These are phyloP conservation scores for Neobulgaria alba DNA, from an alignment of 2,329 filamentous ascomycete species.

Conservation along the genomic window DNA sequence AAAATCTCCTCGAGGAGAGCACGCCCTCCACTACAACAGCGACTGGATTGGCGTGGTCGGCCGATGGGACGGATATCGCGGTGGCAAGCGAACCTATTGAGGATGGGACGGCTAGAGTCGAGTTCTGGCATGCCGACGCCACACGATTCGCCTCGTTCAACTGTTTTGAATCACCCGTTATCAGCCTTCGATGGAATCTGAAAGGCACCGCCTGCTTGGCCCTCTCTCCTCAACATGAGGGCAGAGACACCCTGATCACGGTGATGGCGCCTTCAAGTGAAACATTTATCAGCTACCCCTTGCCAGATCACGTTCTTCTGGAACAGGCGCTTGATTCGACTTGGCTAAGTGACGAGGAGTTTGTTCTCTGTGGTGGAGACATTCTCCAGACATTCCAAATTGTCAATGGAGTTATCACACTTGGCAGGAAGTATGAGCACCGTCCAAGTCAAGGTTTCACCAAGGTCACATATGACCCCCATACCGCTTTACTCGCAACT, in stretches of 20 bases:
- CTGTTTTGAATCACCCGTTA: constrained; percentile 50
- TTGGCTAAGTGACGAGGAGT: constrained; percentile 51
- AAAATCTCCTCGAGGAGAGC: constrained; percentile 45
- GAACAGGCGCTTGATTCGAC: constrained; percentile 47
- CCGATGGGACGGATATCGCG: constrained; percentile 46
- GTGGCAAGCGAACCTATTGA: constrained; percentile 46
- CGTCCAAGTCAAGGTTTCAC: constrained; percentile 45
- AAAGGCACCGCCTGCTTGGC: constrained; percentile 45
- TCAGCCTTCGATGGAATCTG: constrained; percentile 54
- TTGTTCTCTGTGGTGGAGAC: constrained; percentile 50
- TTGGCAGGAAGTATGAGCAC: constrained; percentile 42
- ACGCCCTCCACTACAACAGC: constrained; percentile 44
- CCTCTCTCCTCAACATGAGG: constrained; percentile 46
- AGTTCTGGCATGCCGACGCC: constrained; percentile 48
- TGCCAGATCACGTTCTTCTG: constrained; percentile 42
- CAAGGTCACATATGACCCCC: constrained; percentile 47
- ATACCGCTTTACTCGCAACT: constrained; percentile 46
- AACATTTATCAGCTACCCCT: constrained; percentile 34
- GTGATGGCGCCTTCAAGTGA: constrained; percentile 34
- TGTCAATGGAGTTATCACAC: constrained; percentile 36
- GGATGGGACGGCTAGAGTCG: constrained; percentile 40
- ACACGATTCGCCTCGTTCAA: constrained; percentile 44
- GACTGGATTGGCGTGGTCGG: constrained; percentile 53
- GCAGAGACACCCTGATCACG: constrained; percentile 45
- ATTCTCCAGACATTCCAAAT: constrained; percentile 42